Base-by-base conservation (phyloP, 2,329 filamentous ascomycete species). In the Colletotrichum gigasporum region DNA sequence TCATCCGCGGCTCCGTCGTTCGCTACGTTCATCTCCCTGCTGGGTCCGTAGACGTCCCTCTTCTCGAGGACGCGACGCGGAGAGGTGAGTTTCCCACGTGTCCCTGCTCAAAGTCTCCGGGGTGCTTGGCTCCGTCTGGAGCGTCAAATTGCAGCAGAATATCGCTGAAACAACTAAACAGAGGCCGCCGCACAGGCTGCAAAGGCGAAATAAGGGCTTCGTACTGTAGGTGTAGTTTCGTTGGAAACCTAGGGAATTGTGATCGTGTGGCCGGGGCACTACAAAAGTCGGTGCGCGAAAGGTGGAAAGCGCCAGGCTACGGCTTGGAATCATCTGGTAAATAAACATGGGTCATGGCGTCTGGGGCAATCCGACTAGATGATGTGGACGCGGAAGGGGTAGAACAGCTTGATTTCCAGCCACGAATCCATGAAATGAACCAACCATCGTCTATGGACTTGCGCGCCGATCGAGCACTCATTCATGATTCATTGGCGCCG, bases 1-100 rank as follows among this genome's bases (percentile, higher is more conserved):
- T 97, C 76, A 97, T 97, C 73, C 88, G 94, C 72, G 94, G 94
- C 30, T 96, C 92, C 60, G 94, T 97, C 44, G 94, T 97, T 68
- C 87, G 94, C 71, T 97, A 97, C 74, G 93, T 97, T 51, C 93
- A 97, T 77, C 82, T 97, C 52, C 94, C 94, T 0, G 90, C 90
- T 7, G 86, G 84, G 26, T 91, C 92, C 42, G 94, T 97, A 37
- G 94, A 97, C 75, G 91, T 94, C 24, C 91, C 92, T 32, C 79
- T 97, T 67, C 80, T 97, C 66, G 94, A 97, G 81, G 94, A 97
- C 81, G 94, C 94, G 18, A 97, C 93, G 65, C 88, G 93, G 77
- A 90, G 93, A 89, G 92, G 92, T 92, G 80, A 72, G 80, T 70
- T 34, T 32, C 14, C 6, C n/a, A n/a, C n/a, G n/a, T n/a, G n/a